A percentile compares a stretch with the other conserved stretches of the same genome.
Evolutionary conservation across 768 basidiomycete genomes (phyloP).

Genomic region (Tephrocybe sp.): DNA sequence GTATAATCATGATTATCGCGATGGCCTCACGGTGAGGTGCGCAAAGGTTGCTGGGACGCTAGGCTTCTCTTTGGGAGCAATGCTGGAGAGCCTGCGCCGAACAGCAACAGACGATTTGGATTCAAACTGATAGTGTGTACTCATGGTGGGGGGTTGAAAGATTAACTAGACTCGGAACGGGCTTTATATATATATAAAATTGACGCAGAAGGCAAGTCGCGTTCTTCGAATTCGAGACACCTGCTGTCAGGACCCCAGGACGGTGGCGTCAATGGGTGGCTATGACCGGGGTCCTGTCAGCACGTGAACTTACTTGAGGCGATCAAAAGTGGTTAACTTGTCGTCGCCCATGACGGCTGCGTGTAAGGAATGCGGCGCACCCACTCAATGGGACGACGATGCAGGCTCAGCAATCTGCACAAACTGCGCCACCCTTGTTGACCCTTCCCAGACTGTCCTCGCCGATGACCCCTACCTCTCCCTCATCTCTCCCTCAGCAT

Average conservation of each 20-base stretch:
- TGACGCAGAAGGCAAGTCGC: conserved; percentile 12
- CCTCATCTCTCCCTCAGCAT: conserved; percentile 25
- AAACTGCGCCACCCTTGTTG: conserved; percentile 65
- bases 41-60: conserved; percentile 52
- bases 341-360: conserved; percentile 26
- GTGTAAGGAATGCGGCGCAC: conserved; percentile 55
- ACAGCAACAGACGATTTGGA: conserved; percentile 63
- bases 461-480: conserved; percentile 41
- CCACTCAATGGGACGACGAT: conserved; percentile 53
- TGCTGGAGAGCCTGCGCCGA: conserved; percentile 67
- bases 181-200: conserved; percentile 28
- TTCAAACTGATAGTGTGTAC: conserved; percentile 51
- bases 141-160: conserved; percentile 41
- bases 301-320: conserved; percentile 10
- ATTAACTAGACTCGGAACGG: conserved; percentile 18
- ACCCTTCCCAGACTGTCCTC: conserved; percentile 61
- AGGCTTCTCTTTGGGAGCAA: conserved; percentile 46
- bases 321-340: neutral
- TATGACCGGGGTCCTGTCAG: conserved; percentile 10
- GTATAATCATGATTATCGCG: conserved; percentile 18
- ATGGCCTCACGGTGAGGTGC: conserved; percentile 58
- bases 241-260: conserved; percentile 15
- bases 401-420: conserved; percentile 64
- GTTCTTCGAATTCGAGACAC: conserved; percentile 7
- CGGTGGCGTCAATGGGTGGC: conserved; percentile 4